Evolutionary conservation across 1,284 basidiomycete genomes (phyloP).

Genomic region (Ceratobasidium sp.): DNA sequence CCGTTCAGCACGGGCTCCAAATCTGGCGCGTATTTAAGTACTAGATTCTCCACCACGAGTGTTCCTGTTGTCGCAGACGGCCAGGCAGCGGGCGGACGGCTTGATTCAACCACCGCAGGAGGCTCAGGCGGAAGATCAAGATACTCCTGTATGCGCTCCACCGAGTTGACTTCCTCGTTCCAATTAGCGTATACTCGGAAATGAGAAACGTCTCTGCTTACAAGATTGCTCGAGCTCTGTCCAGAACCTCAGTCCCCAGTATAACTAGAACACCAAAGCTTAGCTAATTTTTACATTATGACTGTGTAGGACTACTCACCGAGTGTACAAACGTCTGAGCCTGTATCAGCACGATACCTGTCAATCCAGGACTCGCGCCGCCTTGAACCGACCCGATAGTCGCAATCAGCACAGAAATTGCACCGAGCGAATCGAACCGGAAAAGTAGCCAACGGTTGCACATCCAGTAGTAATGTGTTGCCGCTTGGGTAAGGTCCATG

Average conservation of each 20-base stretch:
- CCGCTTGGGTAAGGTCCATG: constrained; percentile 34
- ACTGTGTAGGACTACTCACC: background rate
- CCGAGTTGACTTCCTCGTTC: constrained; percentile 63
- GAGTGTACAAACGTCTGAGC: constrained; percentile 2
- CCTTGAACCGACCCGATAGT: constrained; percentile 53
- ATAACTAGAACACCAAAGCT: background rate
- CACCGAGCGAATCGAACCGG: constrained; percentile 73
- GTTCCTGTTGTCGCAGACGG: constrained; percentile 62
- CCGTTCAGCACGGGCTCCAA: constrained; percentile 83
- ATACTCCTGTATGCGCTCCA: constrained; percentile 91
- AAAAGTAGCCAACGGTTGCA: constrained; percentile 39
- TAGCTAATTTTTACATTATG: background rate
- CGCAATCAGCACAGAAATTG: constrained; percentile 69
- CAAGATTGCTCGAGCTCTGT: constrained; percentile 47
- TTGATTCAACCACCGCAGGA: constrained; percentile 71
- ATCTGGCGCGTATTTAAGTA: constrained; percentile 84
- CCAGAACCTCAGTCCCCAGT: background rate
- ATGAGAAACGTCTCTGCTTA: constrained; percentile 45
- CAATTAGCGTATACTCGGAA: too few species aligned
- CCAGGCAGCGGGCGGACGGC: constrained; percentile 85
- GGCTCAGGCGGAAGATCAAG: constrained; percentile 88
- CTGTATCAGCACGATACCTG: constrained; percentile 11
- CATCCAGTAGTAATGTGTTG: constrained; percentile 41
- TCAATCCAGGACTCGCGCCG: constrained; percentile 18
- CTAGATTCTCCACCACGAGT: constrained; percentile 74